phyloP scores from a whole-genome alignment of 1,284 basidiomycete species.

The Ganoderma boninense region DNA sequence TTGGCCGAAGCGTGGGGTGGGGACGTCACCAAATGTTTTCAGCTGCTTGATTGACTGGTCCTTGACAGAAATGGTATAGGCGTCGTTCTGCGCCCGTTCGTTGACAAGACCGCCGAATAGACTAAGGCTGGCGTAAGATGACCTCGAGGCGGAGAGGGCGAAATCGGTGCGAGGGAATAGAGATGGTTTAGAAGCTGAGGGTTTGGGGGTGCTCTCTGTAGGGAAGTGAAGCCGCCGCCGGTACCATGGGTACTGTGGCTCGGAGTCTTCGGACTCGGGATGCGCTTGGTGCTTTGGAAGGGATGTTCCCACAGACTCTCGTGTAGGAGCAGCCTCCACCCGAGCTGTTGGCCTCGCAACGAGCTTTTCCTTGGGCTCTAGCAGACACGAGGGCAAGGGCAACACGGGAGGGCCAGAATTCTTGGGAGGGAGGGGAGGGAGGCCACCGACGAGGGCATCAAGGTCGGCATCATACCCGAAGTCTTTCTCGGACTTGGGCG shows the following conservation, averaged over 20 bases:
- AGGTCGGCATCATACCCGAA: slow-evolving; percentile 8
- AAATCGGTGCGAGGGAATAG: slow-evolving; percentile 97
- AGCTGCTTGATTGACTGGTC: slow-evolving; percentile 78
- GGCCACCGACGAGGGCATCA: slow-evolving; percentile 21
- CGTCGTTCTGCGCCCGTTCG: slow-evolving; percentile 89
- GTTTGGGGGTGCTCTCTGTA: slow-evolving; percentile 6
- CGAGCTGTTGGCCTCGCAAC: slow-evolving; percentile 2
- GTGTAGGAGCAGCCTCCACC: not conserved
- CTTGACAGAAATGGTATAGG: slow-evolving; percentile 85
- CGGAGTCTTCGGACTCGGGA: slow-evolving; percentile 2
- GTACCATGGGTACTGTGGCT: slow-evolving; percentile 24
- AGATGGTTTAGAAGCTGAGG: slow-evolving; percentile 11
- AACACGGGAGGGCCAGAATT: slow-evolving; percentile 9
- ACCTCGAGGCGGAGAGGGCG: slow-evolving; percentile 83
- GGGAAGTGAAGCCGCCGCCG: slow-evolving; percentile 21
- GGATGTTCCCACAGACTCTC: slow-evolving; percentile 2
- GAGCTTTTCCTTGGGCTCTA: slow-evolving; percentile 11
- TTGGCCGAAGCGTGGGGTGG: slow-evolving; percentile 91
- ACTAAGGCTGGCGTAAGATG: slow-evolving; percentile 85
- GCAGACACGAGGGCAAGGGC: not conserved
- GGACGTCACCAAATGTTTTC: slow-evolving; percentile 88
- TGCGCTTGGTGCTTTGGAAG: slow-evolving; percentile 9
- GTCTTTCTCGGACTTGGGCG: slow-evolving; percentile 11
- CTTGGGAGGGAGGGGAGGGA: slow-evolving; percentile 23
- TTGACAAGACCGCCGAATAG: slow-evolving; percentile 95